A percentile compares a stretch with the other conserved stretches of the same genome.
Evolutionary conservation across 148 eudicot species (phyloP).

Genomic region (Cornus controversa): DNA sequence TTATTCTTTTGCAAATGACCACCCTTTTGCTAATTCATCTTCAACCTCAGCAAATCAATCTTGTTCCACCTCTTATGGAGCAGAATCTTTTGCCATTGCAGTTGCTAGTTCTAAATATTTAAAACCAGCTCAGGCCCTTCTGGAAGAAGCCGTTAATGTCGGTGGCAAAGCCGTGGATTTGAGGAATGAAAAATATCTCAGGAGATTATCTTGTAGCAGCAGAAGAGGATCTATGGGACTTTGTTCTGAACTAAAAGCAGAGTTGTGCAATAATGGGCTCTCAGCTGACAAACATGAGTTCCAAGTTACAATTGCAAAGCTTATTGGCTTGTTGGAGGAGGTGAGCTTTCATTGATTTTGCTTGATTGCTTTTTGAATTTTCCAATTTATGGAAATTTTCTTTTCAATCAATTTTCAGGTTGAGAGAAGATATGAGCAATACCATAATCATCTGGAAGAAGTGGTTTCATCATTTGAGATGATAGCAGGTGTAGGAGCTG

Average conservation of each 20-base stretch:
- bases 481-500: conserved; percentile 74
- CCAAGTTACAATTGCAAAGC: conserved; percentile 64
- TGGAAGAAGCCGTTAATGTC: conserved; percentile 60
- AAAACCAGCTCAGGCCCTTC: conserved; percentile 71
- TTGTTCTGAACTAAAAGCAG: conserved; percentile 54
- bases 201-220: conserved; percentile 47
- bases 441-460: conserved; percentile 66
- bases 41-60: conserved; percentile 17
- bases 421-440: conserved; percentile 77
- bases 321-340: conserved; percentile 79
- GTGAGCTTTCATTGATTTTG: conserved; percentile 24
- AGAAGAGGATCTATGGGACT: conserved; percentile 36
- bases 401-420: conserved; percentile 40
- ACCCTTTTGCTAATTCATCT: conserved; percentile 31
- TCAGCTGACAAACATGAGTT: conserved; percentile 53
- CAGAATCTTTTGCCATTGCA: conserved; percentile 29
- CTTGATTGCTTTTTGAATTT: background rate
- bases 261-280: conserved; percentile 44
- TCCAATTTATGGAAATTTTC: background rate
- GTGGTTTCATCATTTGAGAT: conserved; percentile 69
- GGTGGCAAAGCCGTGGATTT: conserved; percentile 48
- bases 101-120: conserved; percentile 56
- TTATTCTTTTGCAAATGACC: conserved; percentile 32
- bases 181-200: conserved; percentile 38
- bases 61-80: conserved; percentile 24